These are phyloP conservation scores for Trypanosoma cruzi DNA, from an alignment of 208 protist genomes.

Conservation along the genomic window DNA sequence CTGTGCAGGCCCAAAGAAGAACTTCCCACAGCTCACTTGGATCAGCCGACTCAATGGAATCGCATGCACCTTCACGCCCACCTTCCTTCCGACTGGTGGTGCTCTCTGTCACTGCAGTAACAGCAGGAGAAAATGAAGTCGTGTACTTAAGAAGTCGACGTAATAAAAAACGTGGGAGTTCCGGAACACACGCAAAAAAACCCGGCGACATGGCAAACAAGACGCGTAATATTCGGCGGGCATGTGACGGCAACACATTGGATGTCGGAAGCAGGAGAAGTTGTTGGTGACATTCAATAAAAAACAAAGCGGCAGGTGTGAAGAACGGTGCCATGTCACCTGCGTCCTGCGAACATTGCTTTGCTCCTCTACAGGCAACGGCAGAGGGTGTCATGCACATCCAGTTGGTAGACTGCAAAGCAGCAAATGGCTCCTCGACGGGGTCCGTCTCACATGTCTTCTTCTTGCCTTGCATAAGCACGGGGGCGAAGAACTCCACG, in stretches of 20 bases:
- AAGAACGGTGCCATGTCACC: neutral
- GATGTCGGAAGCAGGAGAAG: neutral
- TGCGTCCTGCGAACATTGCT: neutral
- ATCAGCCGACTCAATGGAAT: neutral
- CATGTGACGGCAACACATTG: slow-evolving; percentile 3
- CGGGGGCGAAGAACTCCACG: slow-evolving; percentile 20
- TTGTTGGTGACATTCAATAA: slow-evolving; percentile 19
- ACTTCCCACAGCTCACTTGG: slow-evolving; percentile 18
- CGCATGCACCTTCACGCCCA: neutral
- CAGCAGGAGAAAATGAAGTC: neutral
- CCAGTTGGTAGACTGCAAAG: slow-evolving; percentile 5
- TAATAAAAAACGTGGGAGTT: slow-evolving; percentile 14
- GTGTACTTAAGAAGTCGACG: neutral
- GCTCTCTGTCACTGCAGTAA: neutral
- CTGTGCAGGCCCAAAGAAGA: slow-evolving; percentile 15
- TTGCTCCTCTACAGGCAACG: too few relatives aligned
- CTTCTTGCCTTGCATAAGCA: neutral
- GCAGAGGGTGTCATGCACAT: neutral
- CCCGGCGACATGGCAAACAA: slow-evolving; percentile 7
- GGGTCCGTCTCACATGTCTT: neutral
- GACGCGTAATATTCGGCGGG: slow-evolving; percentile 11
- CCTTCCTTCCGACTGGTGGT: neutral
- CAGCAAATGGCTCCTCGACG: slow-evolving; percentile 3
- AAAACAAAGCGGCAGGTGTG: neutral
- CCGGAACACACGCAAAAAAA: slow-evolving; percentile 16